Percentiles rank a stretch among this genome's conserved stretches.
Conservation (phyloP, 2,329 filamentous ascomycete species). For the Aspergillus viridinutans region DNA sequence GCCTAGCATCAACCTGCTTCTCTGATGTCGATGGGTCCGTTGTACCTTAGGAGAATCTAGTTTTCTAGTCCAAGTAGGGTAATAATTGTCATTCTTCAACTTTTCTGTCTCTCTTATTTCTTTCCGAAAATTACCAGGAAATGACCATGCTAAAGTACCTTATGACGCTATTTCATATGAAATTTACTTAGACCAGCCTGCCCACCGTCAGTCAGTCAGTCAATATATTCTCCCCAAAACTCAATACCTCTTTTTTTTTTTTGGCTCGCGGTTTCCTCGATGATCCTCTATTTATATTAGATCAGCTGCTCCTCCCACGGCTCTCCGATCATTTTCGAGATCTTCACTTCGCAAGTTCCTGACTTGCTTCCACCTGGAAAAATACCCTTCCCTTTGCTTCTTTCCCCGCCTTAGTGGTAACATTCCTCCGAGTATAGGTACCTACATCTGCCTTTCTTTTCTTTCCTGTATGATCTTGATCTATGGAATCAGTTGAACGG, state of each 20-base stretch:
- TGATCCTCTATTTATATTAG: neutral
- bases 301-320: neutral
- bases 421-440: neutral
- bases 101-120: neutral
- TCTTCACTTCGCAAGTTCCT: neutral
- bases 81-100: neutral
- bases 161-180: neutral
- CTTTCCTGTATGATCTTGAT: slow-evolving; percentile 2
- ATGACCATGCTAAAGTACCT: neutral
- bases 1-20: neutral
- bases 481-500: slow-evolving; percentile 19
- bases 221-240: neutral
- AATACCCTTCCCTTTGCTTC: slow-evolving; percentile 10
- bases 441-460: neutral
- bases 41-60: neutral
- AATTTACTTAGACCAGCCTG: neutral
- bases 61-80: neutral
- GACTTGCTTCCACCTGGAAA: slow-evolving; percentile 5
- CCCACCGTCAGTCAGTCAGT: neutral
- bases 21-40: neutral
- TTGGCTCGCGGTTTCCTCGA: neutral
- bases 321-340: neutral
- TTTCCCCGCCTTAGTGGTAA: slow-evolving; percentile 8
- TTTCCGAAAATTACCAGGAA: neutral
- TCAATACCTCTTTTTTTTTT: neutral